phyloP scores from a whole-genome alignment of 345 rosid species.

The Rhodamnia rubescens region DNA sequence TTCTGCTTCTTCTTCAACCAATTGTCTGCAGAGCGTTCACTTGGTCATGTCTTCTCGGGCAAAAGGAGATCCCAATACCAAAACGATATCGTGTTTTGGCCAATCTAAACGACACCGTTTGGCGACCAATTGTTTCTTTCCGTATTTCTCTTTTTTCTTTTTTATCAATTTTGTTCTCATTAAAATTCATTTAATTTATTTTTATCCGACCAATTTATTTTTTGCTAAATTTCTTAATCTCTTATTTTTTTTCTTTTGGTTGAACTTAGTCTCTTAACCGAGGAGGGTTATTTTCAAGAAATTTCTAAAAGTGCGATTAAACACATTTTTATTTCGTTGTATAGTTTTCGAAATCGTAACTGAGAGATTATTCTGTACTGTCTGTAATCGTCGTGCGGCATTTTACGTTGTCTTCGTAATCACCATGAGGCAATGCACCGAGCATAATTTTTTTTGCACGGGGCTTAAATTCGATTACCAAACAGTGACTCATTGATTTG shows the following conservation, averaged over 20 bases:
- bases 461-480: neutral
- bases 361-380: neutral
- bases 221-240: neutral
- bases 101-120: neutral
- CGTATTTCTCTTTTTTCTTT: fast-evolving
- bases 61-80: neutral
- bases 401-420: no score
- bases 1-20: neutral
- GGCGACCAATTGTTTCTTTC: neutral
- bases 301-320: neutral
- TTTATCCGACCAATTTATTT: neutral
- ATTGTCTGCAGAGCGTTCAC: neutral
- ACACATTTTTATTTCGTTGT: neutral
- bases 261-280: neutral
- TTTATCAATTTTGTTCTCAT: neutral
- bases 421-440: no score
- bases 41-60: neutral
- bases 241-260: neutral
- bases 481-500: neutral
- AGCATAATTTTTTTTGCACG: neutral
- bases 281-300: neutral
- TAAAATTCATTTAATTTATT: neutral
- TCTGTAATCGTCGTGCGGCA: fast-evolving
- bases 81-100: neutral
- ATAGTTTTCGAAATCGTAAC: neutral